Evolutionary conservation across 768 basidiomycete genomes (phyloP), one percentile per base, ranked within the genome.

Genomic region (Lentinula edodes): DNA sequence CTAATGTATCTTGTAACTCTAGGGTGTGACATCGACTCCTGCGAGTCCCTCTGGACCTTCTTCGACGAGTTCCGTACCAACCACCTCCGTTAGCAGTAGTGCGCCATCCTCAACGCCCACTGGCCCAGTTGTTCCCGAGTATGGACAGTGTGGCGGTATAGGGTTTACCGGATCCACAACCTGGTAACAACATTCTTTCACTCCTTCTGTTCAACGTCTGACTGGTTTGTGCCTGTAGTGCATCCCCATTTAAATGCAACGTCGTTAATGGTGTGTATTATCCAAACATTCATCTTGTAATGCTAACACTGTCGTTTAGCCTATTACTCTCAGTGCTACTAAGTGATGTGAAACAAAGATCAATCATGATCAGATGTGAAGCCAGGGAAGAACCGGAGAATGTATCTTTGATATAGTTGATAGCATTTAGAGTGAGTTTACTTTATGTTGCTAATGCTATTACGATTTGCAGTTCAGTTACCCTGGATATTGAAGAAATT

Each of bases 61-160:
- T 54, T 54, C 53, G 15, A 54, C 35, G 12, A 46, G 34, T 56
- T 15, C 34, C 7, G 5, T 15, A 34, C 20, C 54, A 50, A 62
- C 61, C 8, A 50, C 61, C 16, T 50, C 61, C 16, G 38, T 50
- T 50, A 36, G 60, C 18, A 58, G 51, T 34, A 60, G 56, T 20
- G 28, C 55, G 5, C 59, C 62, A 18, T 58, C 68, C 5, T 61
- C 67, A 36, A 45, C 62, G 15, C 61, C 67, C 2, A 54, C 64
- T 23, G 73, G 74, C 20, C 72, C 75, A 12, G 73, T 75, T 3
- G 66, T 74, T 6, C 70, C 53, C 5, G 35, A 78, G 32, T 79
- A 75, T 46, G 78, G 72, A 1, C 79, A 79, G 60, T 80, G 78
- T 58, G 79, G 79, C 65, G 79, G 79, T 13, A 72, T 66, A 58